Evolutionary conservation across 2,329 filamentous ascomycete genomes (phyloP).

Genomic region (Pyrenochaeta sp.): DNA sequence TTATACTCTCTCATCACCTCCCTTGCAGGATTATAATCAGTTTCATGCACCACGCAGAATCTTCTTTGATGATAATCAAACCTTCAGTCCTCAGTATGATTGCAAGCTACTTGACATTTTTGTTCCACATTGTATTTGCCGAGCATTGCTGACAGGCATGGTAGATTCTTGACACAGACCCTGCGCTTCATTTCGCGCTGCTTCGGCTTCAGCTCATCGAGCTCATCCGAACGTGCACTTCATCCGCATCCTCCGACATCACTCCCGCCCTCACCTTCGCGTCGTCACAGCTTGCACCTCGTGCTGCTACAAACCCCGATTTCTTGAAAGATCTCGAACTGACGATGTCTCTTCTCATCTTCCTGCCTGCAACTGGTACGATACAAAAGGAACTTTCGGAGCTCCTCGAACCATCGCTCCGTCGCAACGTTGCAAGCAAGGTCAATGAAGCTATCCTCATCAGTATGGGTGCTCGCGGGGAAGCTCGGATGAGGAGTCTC

Average conservation of each 20-base stretch:
- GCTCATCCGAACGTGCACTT: slow-evolving; percentile 80
- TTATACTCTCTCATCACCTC: slow-evolving; percentile 4
- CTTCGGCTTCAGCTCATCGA: slow-evolving; percentile 92
- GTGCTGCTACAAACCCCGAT: slow-evolving; percentile 79
- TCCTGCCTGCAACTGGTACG: slow-evolving; percentile 71
- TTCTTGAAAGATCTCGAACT: slow-evolving; percentile 89
- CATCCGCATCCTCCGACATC: slow-evolving; percentile 73
- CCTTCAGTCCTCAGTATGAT: slow-evolving; percentile 89
- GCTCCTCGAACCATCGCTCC: slow-evolving; percentile 79
- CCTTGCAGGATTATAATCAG: slow-evolving; percentile 88
- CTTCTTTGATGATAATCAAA: slow-evolving; percentile 86
- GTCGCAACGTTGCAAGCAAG: slow-evolving; percentile 81
- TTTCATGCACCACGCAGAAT: slow-evolving; percentile 99
- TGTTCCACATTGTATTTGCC: slow-evolving; percentile 9
- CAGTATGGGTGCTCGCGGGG: slow-evolving; percentile 73
- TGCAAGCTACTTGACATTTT: slow-evolving; percentile 22
- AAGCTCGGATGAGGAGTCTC: slow-evolving; percentile 82
- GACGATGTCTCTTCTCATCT: slow-evolving; percentile 92
- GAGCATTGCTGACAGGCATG: slow-evolving; percentile 30
- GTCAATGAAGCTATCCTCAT: slow-evolving; percentile 90
- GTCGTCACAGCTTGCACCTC: slow-evolving; percentile 82
- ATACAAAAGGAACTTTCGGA: slow-evolving; percentile 77
- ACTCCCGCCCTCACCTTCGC: slow-evolving; percentile 85
- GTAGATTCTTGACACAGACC: slow-evolving; percentile 86
- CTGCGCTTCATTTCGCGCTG: slow-evolving; percentile 85